These are phyloP conservation scores for Perilla frutescens DNA, from an alignment of 257 asterid species.

Conservation along the genomic window DNA sequence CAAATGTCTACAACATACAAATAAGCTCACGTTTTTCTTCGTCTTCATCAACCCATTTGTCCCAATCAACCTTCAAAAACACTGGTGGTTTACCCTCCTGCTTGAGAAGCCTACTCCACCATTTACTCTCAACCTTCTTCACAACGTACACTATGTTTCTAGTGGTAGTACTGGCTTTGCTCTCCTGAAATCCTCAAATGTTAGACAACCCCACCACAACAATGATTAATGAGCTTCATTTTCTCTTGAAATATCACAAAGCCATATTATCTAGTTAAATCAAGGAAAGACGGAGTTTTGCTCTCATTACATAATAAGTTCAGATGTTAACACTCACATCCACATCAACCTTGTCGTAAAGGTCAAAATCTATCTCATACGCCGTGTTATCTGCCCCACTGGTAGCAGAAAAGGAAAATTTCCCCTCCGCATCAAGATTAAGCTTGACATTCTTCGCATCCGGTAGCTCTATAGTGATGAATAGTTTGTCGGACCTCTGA, in stretches of 20 bases:
- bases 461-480: conserved; percentile 69
- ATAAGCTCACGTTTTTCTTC: conserved; percentile 47
- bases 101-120: conserved; percentile 78
- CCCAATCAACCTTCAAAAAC: conserved; percentile 85
- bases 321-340: conserved; percentile 46
- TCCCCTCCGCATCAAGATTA: conserved; percentile 74
- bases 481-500: conserved; percentile 62
- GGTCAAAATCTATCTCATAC: conserved; percentile 62
- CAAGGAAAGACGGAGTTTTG: background rate
- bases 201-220: background rate
- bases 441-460: conserved; percentile 74
- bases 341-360: conserved; percentile 64
- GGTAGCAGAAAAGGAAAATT: conserved; percentile 65
- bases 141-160: conserved; percentile 63
- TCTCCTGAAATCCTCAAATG: conserved; percentile 52
- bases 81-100: conserved; percentile 63
- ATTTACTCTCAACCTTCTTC: conserved; percentile 75
- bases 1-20: too few relatives aligned
- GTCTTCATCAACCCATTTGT: conserved; percentile 85
- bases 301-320: too few relatives aligned
- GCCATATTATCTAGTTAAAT: background rate
- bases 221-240: background rate
- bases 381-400: conserved; percentile 53
- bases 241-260: background rate
- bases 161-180: conserved; percentile 53